Percentiles rank a stretch among this genome's conserved stretches.
phyloP scores from a whole-genome alignment of 805 yeast species.

The Pichia phayaonensis region DNA sequence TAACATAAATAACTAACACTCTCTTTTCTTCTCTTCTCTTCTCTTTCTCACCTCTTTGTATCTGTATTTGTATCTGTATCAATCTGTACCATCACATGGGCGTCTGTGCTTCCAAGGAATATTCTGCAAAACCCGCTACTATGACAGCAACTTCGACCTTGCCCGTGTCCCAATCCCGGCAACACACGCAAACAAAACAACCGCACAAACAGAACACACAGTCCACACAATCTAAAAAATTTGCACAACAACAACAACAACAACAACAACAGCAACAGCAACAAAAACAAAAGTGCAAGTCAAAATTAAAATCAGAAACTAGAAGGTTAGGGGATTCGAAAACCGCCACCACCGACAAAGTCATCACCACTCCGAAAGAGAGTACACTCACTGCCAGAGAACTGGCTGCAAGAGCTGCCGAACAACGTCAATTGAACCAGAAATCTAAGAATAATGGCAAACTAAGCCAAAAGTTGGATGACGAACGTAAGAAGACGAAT shows the following conservation, averaged over 20 bases:
- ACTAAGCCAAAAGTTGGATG: conserved; percentile 22
- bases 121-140: not conserved
- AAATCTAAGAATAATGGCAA: conserved; percentile 17
- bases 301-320: not conserved
- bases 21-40: too few species aligned
- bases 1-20: not conserved
- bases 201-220: not conserved
- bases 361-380: not conserved
- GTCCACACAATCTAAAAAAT: not conserved
- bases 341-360: not conserved
- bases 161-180: not conserved
- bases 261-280: too few species aligned
- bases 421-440: conserved; percentile 7
- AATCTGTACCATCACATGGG: not conserved
- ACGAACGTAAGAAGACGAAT: conserved; percentile 17
- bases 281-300: not conserved
- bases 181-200: not conserved
- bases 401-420: conserved; percentile 26
- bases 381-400: conserved; percentile 15
- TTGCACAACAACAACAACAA: not conserved
- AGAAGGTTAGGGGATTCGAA: not conserved
- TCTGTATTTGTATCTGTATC: not conserved
- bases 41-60: not conserved
- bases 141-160: not conserved
- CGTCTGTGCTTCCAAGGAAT: not conserved